phyloP scores from a whole-genome alignment of 2,329 filamentous ascomycete species.

The Neonectria coccinea region DNA sequence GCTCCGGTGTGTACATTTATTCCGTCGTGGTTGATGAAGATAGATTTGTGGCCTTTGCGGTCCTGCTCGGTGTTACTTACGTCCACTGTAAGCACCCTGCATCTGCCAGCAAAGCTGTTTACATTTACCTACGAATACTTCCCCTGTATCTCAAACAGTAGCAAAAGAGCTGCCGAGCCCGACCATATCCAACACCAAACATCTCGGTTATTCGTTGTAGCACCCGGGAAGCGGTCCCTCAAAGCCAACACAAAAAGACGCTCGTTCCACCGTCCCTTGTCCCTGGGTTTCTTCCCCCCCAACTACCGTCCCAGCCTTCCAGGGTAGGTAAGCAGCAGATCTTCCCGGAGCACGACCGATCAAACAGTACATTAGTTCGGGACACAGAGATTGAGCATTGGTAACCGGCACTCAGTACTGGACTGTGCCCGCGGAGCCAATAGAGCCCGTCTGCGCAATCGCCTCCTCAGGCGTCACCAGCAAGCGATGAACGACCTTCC shows the following conservation, averaged over 20 bases:
- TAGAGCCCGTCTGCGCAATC: slow-evolving; percentile 18
- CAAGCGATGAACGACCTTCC: slow-evolving; percentile 19
- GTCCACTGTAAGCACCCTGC: not conserved
- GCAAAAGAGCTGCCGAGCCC: not conserved
- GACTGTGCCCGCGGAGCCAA: slow-evolving; percentile 11
- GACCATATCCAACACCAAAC: not conserved
- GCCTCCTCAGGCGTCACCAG: not conserved
- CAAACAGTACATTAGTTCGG: slow-evolving; percentile 9
- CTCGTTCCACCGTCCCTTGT: slow-evolving; percentile 12
- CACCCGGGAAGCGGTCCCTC: not conserved
- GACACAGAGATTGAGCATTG: slow-evolving; percentile 8
- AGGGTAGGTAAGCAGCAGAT: slow-evolving; percentile 19
- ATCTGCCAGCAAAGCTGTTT: not conserved
- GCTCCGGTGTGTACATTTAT: not conserved
- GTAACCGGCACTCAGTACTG: slow-evolving; percentile 5
- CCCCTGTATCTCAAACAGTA: not conserved
- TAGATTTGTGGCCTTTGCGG: not conserved
- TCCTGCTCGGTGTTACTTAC: not conserved
- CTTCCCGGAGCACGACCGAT: slow-evolving; percentile 10
- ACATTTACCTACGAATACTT: not conserved
- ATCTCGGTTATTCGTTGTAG: not conserved
- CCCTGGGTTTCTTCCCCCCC: not conserved
- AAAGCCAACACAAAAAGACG: not conserved
- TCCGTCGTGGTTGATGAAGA: not conserved
- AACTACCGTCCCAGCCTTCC: slow-evolving; percentile 12